Base-by-base conservation (phyloP, 495 filamentous ascomycete species). In the Neurospora tetrasperma region DNA sequence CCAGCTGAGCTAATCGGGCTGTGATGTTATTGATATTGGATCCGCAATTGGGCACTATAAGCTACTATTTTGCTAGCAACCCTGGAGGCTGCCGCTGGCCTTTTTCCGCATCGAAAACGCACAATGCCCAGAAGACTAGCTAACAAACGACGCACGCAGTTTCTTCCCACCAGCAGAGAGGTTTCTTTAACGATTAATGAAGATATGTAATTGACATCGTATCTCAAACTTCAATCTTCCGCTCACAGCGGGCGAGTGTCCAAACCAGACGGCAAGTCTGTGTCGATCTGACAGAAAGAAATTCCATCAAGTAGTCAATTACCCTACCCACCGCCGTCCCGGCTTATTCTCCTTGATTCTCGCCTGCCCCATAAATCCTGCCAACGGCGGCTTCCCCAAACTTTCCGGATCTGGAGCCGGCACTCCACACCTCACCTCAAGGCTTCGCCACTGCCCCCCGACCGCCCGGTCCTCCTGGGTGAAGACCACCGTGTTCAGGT, bases 401-500 rank as follows among this genome's bases (percentile, higher is more conserved):
- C n/a, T 62, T 0, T 54, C 73, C 46, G 72, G 70, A 16, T 79
- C 78, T 4, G 77, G 77, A 48, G 73, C 20, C 71, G 72, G 69
- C 5, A 79, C 71, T 2, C 83, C 83, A 31, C 83, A 84, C 68
- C 69, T 68, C 23, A 84, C 74, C 71, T 77, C 77, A n/a, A 84
- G 43, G 42, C 83, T 84, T 62, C 82, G 73, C 54, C 83, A 75
- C 5, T 73, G 38, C 16, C 83, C 83, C 0, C 82, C 83, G 0
- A 83, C 74, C 8, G 79, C 78, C 40, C 79, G 73, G 4, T 74
- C 43, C 74, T 83, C 82, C 4, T 81, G 81, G 2, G 78, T 74
- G 40, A 84, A 84, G 4, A 84, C 83, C 39, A 80, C 83, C 6
- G 83, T 77, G 62, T 83, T 84, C 43, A 80, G 70, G 66, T 79